These are phyloP conservation scores for Xylaria arbuscula DNA, from an alignment of 2,329 filamentous ascomycete species.

Conservation along the genomic window DNA sequence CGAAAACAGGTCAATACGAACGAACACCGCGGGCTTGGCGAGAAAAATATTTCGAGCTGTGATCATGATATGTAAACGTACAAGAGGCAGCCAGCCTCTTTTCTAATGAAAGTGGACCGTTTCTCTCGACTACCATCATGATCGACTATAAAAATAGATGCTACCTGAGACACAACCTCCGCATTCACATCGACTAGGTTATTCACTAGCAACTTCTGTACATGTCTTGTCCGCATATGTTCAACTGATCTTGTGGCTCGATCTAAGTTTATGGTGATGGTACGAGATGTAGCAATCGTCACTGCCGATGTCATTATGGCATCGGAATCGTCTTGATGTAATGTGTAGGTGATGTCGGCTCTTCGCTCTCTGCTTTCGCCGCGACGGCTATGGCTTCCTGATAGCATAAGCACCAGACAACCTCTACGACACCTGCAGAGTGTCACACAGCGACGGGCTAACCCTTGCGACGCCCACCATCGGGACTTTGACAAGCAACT, in stretches of 20 bases:
- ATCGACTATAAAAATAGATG: not conserved
- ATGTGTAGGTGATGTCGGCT: not conserved
- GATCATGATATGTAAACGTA: not conserved
- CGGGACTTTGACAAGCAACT: conserved; percentile 22
- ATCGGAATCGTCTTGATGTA: conserved; percentile 8
- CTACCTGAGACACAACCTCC: not conserved
- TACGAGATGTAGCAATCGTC: conserved; percentile 2
- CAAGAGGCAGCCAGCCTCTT: not conserved
- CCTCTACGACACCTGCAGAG: not conserved
- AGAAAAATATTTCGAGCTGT: conserved; percentile 12
- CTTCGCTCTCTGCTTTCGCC: conserved; percentile 12
- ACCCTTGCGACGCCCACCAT: conserved; percentile 20
- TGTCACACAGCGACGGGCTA: conserved; percentile 18
- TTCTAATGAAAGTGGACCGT: not conserved
- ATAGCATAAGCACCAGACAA: not conserved
- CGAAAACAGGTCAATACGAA: not conserved
- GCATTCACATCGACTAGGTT: not conserved
- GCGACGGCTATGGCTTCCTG: not conserved
- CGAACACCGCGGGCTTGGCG: not conserved
- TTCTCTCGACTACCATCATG: not conserved
- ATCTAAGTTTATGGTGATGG: not conserved
- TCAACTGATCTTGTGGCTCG: not conserved
- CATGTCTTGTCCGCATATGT: not conserved
- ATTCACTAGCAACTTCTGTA: not conserved
- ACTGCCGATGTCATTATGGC: conserved; percentile 9